Evolutionary conservation across 805 yeast species (phyloP).

Genomic region (Millerago galiae): DNA sequence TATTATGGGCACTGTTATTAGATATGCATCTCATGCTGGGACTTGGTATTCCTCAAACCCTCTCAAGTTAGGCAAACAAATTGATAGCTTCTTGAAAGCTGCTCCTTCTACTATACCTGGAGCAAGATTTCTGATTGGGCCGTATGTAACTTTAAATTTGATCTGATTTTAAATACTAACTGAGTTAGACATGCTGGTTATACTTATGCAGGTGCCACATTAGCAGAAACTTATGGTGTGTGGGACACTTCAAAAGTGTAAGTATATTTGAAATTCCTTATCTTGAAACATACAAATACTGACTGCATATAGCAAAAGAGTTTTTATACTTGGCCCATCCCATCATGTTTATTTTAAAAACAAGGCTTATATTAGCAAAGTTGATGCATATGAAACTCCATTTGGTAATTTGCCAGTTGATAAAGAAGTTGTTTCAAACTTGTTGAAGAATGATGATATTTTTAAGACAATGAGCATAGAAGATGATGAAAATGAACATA

Average conservation of each 20-base stretch:
- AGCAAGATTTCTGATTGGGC: conserved; percentile 52
- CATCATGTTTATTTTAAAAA: conserved; percentile 80
- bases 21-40: conserved; percentile 70
- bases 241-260: conserved; percentile 52
- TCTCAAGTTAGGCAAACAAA: conserved; percentile 38
- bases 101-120: conserved; percentile 31
- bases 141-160: conserved; percentile 25
- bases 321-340: conserved; percentile 87
- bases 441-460: conserved; percentile 34
- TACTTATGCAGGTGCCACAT: conserved; percentile 67
- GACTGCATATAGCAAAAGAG: conserved; percentile 37
- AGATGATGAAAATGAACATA: conserved; percentile 81
- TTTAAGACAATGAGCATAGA: conserved; percentile 51
- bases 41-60: conserved; percentile 68
- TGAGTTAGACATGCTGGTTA: conserved; percentile 78
- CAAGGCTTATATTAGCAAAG: conserved; percentile 47
- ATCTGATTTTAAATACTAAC: neutral
- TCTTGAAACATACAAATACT: neutral
- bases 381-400: conserved; percentile 67
- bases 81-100: conserved; percentile 39
- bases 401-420: conserved; percentile 73
- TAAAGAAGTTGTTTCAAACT: conserved; percentile 30
- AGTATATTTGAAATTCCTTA: conserved; percentile 6
- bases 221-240: conserved; percentile 70
- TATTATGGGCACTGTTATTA: neutral